Evolutionary conservation across 768 basidiomycete species (phyloP).

Genomic region (Phlegmacium glaucopus): DNA sequence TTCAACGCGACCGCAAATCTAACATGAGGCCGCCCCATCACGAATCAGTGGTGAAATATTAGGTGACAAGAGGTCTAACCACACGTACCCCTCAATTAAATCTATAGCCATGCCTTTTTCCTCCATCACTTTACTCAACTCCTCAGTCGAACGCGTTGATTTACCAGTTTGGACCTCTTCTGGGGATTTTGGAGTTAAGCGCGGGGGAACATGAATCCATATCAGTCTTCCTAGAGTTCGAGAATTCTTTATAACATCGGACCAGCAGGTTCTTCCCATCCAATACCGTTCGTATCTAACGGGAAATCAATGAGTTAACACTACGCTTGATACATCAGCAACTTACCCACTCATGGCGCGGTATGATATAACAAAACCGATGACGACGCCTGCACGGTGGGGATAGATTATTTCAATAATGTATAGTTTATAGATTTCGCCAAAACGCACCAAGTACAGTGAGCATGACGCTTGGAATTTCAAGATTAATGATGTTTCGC

Average conservation of each 20-base stretch:
- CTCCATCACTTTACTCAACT: conserved; percentile 48
- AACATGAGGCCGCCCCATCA: neutral
- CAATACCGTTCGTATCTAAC: conserved; percentile 62
- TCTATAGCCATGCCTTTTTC: conserved; percentile 63
- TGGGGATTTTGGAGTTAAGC: conserved; percentile 36
- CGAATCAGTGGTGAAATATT: no score
- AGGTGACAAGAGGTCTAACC: no score
- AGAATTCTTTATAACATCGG: conserved; percentile 49
- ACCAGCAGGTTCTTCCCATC: conserved; percentile 54
- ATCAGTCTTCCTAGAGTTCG: conserved; percentile 50
- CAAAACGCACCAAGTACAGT: conserved; percentile 49
- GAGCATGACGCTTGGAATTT: conserved; percentile 55
- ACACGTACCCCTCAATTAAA: conserved; percentile 53
- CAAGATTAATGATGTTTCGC: conserved; percentile 33
- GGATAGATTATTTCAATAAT: neutral
- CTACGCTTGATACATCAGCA: neutral
- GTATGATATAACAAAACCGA: conserved; percentile 67
- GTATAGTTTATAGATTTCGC: neutral
- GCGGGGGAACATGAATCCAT: conserved; percentile 61
- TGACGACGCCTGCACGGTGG: conserved; percentile 52
- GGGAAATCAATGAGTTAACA: neutral
- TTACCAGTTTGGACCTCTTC: conserved; percentile 32
- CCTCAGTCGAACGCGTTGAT: conserved; percentile 32
- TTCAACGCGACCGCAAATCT: conserved; percentile 58
- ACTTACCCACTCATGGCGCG: conserved; percentile 57